Percentiles rank a stretch among this genome's conserved stretches.
Conservation (phyloP, 805 yeast genomes). For the Ogataea thermomethanolica region DNA sequence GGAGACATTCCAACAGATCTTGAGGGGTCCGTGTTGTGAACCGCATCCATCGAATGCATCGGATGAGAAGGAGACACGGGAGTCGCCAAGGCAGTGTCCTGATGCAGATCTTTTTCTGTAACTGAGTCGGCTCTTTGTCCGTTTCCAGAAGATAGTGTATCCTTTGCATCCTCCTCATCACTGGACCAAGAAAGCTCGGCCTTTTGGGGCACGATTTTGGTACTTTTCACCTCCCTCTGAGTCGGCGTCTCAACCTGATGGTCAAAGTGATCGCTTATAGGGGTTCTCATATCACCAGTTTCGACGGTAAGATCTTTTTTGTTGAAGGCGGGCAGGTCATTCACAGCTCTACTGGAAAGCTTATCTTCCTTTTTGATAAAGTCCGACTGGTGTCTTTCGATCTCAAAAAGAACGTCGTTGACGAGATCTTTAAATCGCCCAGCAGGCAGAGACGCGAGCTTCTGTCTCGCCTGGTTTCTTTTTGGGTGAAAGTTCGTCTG, state of each 20-base stretch:
- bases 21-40: background rate
- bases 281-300: slow-evolving; percentile 15
- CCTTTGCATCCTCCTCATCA: slow-evolving; percentile 65
- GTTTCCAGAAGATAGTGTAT: slow-evolving; percentile 6
- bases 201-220: slow-evolving; percentile 78
- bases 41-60: background rate
- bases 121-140: slow-evolving; percentile 8
- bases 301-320: slow-evolving; percentile 1
- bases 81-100: background rate
- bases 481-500: slow-evolving; percentile 80
- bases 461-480: slow-evolving; percentile 92
- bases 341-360: slow-evolving; percentile 13
- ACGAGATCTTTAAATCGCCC: slow-evolving; percentile 85
- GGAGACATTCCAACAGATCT: background rate
- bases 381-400: slow-evolving; percentile 49
- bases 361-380: slow-evolving; percentile 15
- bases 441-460: slow-evolving; percentile 79
- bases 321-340: slow-evolving; percentile 6
- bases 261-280: slow-evolving; percentile 13
- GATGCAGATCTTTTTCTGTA: background rate
- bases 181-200: slow-evolving; percentile 87
- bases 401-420: slow-evolving; percentile 83
- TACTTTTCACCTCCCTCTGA: slow-evolving; percentile 43
- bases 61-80: slow-evolving; percentile 1
- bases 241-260: slow-evolving; percentile 27